Percentiles rank a stretch among this genome's conserved stretches.
Conservation (phyloP, 768 basidiomycete genomes). For the Termitomyces titanicus region DNA sequence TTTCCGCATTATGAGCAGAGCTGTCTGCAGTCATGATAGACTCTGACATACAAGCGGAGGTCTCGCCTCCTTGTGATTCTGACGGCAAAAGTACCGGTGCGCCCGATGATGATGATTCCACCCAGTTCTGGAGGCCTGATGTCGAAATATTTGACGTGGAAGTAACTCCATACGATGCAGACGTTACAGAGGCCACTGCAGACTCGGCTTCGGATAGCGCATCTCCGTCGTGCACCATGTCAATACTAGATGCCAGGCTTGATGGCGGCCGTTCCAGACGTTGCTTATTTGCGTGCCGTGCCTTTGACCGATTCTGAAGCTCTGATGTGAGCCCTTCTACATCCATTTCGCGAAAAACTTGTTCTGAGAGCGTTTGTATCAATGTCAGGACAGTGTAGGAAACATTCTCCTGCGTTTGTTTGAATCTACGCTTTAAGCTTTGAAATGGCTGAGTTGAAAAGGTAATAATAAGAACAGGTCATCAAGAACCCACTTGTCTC, state of each 20-base stretch:
- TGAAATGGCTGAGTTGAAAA: neutral
- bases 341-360: slow-evolving; percentile 70
- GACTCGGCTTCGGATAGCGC: slow-evolving; percentile 42
- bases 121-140: slow-evolving; percentile 36
- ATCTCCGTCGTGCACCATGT: slow-evolving; percentile 30
- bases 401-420: slow-evolving; percentile 72
- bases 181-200: slow-evolving; percentile 33
- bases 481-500: slow-evolving; percentile 57
- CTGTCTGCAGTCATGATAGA: slow-evolving; percentile 29
- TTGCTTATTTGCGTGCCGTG: slow-evolving; percentile 10
- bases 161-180: slow-evolving; percentile 13
- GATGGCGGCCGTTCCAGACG: slow-evolving; percentile 16
- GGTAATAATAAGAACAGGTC: slow-evolving; percentile 1
- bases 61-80: slow-evolving; percentile 11
- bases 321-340: slow-evolving; percentile 67
- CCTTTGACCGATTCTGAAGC: slow-evolving; percentile 35
- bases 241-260: slow-evolving; percentile 34
- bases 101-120: slow-evolving; percentile 20
- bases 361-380: slow-evolving; percentile 60
- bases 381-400: slow-evolving; percentile 73
- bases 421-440: slow-evolving; percentile 71
- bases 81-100: slow-evolving; percentile 14
- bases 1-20: slow-evolving; percentile 28
- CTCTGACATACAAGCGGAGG: slow-evolving; percentile 29
- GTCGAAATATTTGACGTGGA: slow-evolving; percentile 13